Evolutionary conservation across 2,329 filamentous ascomycete species (phyloP), one percentile per base, ranked within the genome.

Genomic region (Escovopsis sp.): DNA sequence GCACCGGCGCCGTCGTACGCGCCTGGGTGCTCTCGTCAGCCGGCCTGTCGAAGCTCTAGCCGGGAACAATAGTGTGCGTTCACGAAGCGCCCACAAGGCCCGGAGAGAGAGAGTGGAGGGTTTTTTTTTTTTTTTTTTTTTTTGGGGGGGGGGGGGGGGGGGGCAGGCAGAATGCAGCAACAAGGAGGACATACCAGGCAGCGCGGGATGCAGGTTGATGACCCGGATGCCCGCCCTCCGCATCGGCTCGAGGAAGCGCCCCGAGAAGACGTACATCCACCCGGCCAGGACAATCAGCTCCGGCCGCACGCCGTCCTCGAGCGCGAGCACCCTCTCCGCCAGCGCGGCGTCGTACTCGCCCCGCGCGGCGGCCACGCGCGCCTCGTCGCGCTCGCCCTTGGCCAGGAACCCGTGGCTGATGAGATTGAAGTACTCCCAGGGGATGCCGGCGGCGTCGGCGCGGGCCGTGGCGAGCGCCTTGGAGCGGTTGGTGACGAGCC

Each of bases 221-320:
- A 89, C 77, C 23, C 70, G 73, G 35, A 89, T 67, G 0, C 71
- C 72, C 0, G 69, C 74, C 10, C 59, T 64, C 30, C 73, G 69
- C 7, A 94, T 57, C 2, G 85, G 83, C 8, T 73, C 69, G 38
- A 94, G 65, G 57, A 93, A 91, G 2, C 69, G 64, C 5, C 68
- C 67, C 0, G 77, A 79, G 39, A 93, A 73, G 45, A 93, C 80
- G 59, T 91, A 80, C 85, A 93, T 93, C 72, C 84, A 93, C 4
- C 87, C 86, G 6, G 84, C 80, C 51, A 87, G 82, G 6, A 91
- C 80, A 40, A 94, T 76, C 43, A 94, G 61, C 43, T 87, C 75
- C 0, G 86, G 85, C 45, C 62, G 62, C 49, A 81, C 73, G 10
- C 33, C 18, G 4, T 62, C 58, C 3, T 55, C 49, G 11, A 43